These are phyloP conservation scores for Corylus avellana DNA, from an alignment of 306 rosid species.

Conservation along the genomic window DNA sequence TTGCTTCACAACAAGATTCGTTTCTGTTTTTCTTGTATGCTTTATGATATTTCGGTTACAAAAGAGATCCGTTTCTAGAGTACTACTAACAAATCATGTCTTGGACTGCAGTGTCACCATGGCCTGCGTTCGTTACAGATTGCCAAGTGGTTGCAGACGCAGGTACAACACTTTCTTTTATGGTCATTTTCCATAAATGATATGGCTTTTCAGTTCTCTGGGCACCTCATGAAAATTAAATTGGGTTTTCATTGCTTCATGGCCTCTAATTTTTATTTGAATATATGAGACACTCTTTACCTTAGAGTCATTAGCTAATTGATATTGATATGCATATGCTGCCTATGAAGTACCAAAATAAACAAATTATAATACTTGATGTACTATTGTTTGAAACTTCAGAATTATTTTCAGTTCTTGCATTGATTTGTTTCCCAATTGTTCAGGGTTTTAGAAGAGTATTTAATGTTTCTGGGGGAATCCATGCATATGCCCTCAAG, in stretches of 20 bases:
- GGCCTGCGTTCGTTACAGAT: conserved; percentile 87
- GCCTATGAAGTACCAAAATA: not conserved
- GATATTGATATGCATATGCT: not conserved
- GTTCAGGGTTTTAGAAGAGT: conserved; percentile 82
- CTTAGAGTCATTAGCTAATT: not conserved
- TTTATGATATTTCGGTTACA: too few species aligned
- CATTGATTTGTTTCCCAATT: conserved; percentile 20
- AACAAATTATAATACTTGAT: not conserved
- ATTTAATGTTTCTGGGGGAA: conserved; percentile 80
- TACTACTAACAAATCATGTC: conserved; percentile 22
- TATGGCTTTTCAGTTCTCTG: not conserved
- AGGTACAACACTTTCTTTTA: conserved; percentile 48
- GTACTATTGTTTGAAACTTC: not conserved
- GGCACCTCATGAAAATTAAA: not conserved
- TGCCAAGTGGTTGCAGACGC: conserved; percentile 83
- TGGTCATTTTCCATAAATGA: not conserved
- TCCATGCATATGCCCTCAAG: conserved; percentile 76
- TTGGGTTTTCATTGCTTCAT: not conserved
- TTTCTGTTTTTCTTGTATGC: too few species aligned
- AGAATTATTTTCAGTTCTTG: not conserved
- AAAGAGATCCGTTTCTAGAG: not conserved
- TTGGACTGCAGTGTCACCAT: conserved; percentile 88
- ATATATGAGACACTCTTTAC: not conserved
- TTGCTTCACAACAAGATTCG: not conserved
- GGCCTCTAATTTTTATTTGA: not conserved